Conservation (phyloP, 2,329 filamentous ascomycete species). For the Aspergillus pseudoterreus region DNA sequence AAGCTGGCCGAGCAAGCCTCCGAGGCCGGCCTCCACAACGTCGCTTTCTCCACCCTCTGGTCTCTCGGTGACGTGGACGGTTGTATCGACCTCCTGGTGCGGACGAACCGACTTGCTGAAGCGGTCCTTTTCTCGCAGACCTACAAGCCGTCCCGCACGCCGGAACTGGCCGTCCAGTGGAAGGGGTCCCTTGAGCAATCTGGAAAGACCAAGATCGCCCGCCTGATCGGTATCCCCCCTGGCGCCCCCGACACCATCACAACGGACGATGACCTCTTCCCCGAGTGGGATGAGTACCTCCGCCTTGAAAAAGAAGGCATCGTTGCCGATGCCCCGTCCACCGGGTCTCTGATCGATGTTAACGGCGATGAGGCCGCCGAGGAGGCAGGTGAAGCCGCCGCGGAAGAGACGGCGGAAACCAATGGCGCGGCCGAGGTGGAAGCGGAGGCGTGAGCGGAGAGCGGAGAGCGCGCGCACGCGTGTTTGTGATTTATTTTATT, state of each 20-base stretch:
- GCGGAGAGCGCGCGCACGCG: not conserved
- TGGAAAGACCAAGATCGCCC: constrained; percentile 80
- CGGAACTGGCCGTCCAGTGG: constrained; percentile 69
- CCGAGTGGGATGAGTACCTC: constrained; percentile 92
- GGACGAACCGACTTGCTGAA: constrained; percentile 77
- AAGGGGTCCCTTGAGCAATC: constrained; percentile 77
- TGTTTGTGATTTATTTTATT: constrained; percentile 2
- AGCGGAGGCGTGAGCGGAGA: constrained; percentile 13
- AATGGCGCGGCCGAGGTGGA: constrained; percentile 32
- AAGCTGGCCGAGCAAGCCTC: constrained; percentile 71
- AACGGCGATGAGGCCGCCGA: constrained; percentile 28
- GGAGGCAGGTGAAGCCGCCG: constrained; percentile 15
- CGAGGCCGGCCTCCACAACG: constrained; percentile 77
- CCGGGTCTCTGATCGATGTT: constrained; percentile 41
- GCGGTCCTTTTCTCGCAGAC: constrained; percentile 91
- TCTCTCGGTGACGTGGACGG: constrained; percentile 76
- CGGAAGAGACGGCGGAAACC: constrained; percentile 17
- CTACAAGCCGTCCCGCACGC: constrained; percentile 78
- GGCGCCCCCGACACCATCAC: constrained; percentile 55
- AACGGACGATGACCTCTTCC: constrained; percentile 78
- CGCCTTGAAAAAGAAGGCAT: constrained; percentile 71
- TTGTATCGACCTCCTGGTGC: constrained; percentile 74
- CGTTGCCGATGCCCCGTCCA: constrained; percentile 35
- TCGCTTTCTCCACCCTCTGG: constrained; percentile 90
- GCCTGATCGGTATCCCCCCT: constrained; percentile 76